A percentile compares a stretch with the other conserved stretches of the same genome.
These are phyloP conservation scores for Leccinum variicolor DNA, from an alignment of 768 basidiomycete genomes.

Conservation along the genomic window DNA sequence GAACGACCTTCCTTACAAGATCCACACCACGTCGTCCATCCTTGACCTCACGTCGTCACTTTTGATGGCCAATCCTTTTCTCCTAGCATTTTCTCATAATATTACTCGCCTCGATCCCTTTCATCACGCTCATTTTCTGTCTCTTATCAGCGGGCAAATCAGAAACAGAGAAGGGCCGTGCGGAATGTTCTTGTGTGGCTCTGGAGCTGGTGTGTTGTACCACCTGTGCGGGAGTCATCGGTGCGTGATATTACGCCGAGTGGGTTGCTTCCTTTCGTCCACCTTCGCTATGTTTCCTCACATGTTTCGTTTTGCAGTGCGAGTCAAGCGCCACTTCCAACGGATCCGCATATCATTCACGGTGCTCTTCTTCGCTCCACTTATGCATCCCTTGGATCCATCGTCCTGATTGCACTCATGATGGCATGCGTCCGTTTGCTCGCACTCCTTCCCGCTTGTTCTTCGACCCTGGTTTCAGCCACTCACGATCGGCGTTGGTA, in stretches of 20 bases:
- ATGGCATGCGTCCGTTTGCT: conserved; percentile 68
- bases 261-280: conserved; percentile 29
- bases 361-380: conserved; percentile 76
- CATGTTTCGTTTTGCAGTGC: conserved; percentile 15
- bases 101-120: conserved; percentile 73
- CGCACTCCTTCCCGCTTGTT: conserved; percentile 42
- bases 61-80: conserved; percentile 67
- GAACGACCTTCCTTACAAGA: conserved; percentile 63
- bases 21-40: conserved; percentile 61
- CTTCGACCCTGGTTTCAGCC: conserved; percentile 42
- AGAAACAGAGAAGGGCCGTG: conserved; percentile 39
- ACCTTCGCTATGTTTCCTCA: background rate
- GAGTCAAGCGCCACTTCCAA: conserved; percentile 36
- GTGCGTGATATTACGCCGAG: conserved; percentile 87
- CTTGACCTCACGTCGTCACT: conserved; percentile 63
- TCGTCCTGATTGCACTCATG: conserved; percentile 72
- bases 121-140: conserved; percentile 74
- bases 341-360: conserved; percentile 70
- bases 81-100: conserved; percentile 69
- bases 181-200: conserved; percentile 54
- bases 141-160: conserved; percentile 66
- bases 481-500: conserved; percentile 32
- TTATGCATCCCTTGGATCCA: conserved; percentile 77
- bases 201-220: conserved; percentile 79
- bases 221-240: conserved; percentile 77